A percentile compares a stretch with the other conserved stretches of the same genome.
Evolutionary conservation across 768 basidiomycete species (phyloP).

Genomic region (Tylopilus vinaceipallidus): DNA sequence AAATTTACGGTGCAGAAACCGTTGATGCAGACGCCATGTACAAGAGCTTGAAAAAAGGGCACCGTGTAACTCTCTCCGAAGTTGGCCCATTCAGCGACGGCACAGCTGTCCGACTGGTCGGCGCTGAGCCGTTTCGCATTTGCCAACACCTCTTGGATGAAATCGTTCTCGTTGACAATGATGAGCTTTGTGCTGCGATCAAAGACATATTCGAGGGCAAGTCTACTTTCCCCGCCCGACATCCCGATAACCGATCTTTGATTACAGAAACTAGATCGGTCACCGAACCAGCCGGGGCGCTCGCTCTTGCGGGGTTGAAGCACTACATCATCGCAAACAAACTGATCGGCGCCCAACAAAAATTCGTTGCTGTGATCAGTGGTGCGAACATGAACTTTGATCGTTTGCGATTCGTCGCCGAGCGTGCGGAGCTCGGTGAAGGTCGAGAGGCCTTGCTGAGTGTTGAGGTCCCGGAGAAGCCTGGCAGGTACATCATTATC

Average conservation of each 20-base stretch:
- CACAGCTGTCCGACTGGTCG: conserved; percentile 94
- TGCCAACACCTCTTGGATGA: conserved; percentile 83
- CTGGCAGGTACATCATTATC: conserved; percentile 67
- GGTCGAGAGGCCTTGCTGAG: conserved; percentile 90
- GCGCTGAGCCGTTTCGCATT: conserved; percentile 91
- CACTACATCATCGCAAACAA: conserved; percentile 79
- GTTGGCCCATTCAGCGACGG: conserved; percentile 98
- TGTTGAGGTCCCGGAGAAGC: conserved; percentile 90
- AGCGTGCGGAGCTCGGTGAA: conserved; percentile 96
- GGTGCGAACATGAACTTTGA: conserved; percentile 99
- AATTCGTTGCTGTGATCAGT: conserved; percentile 88
- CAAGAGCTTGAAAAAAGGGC: conserved; percentile 73
- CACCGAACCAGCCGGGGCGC: conserved; percentile 94
- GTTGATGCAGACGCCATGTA: conserved; percentile 94
- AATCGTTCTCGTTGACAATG: conserved; percentile 84
- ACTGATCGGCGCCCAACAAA: conserved; percentile 78
- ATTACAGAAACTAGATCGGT: conserved; percentile 82
- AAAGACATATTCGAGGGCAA: conserved; percentile 98
- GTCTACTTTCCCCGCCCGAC: conserved; percentile 4
- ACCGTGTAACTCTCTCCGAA: conserved; percentile 80
- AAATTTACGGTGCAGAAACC: conserved; percentile 91
- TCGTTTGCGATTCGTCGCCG: conserved; percentile 94
- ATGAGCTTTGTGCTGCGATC: conserved; percentile 97
- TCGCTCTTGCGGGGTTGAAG: conserved; percentile 90
- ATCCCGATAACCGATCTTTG: not conserved